These are phyloP conservation scores for Microthlaspi erraticum DNA, from an alignment of 345 rosid genomes.

Conservation along the genomic window DNA sequence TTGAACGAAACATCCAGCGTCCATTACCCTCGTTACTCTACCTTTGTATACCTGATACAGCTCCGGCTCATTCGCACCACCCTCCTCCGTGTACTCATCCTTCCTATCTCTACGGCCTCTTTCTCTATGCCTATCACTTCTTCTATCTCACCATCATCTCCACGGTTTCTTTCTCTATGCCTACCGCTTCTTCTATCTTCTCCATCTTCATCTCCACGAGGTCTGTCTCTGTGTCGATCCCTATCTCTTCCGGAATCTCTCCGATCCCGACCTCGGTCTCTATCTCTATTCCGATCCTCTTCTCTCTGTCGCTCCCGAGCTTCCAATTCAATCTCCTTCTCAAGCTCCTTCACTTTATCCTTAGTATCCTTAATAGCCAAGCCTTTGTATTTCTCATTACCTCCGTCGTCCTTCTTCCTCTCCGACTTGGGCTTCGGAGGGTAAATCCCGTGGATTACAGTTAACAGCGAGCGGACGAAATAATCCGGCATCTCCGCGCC, in stretches of 20 bases:
- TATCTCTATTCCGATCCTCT: constrained; percentile 35
- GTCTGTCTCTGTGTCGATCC: constrained; percentile 44
- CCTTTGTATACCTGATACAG: constrained; percentile 80
- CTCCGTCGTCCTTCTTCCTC: constrained; percentile 45
- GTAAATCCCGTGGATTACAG: constrained; percentile 81
- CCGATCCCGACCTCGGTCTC: constrained; percentile 37
- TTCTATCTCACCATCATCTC: constrained; percentile 33
- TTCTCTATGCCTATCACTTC: constrained; percentile 43
- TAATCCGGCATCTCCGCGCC: constrained; percentile 95
- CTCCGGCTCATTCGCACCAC: constrained; percentile 59
- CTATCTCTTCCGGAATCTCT: constrained; percentile 38
- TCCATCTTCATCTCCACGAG: constrained; percentile 38
- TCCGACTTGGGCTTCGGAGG: constrained; percentile 61
- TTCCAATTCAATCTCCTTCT: constrained; percentile 66
- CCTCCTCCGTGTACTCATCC: constrained; percentile 36
- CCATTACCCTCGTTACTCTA: constrained; percentile 86
- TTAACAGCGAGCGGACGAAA: constrained; percentile 75
- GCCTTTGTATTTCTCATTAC: constrained; percentile 54
- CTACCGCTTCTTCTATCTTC: constrained; percentile 21
- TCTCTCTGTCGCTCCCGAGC: constrained; percentile 45
- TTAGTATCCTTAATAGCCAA: constrained; percentile 67
- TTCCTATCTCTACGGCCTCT: constrained; percentile 40
- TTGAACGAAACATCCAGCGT: constrained; percentile 79
- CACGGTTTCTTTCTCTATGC: constrained; percentile 35
- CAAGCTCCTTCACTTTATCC: constrained; percentile 76